Percentiles rank a stretch among this genome's conserved stretches.
These are phyloP conservation scores for Poa annua DNA, from an alignment of 176 grass and related monocot genomes.

Conservation along the genomic window DNA sequence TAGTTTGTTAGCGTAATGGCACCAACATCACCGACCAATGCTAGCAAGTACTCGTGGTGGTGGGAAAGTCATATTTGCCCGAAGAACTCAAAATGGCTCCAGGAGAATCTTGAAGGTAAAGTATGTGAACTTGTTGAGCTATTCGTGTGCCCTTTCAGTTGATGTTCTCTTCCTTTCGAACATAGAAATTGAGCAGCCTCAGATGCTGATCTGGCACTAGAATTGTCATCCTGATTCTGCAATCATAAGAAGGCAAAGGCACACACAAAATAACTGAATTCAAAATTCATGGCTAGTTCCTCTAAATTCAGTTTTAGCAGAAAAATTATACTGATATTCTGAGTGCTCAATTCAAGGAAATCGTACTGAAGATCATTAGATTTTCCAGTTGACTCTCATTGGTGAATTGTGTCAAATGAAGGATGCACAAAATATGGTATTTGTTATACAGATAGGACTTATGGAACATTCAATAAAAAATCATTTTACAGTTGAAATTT, in stretches of 20 bases:
- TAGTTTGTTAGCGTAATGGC: conserved; percentile 58
- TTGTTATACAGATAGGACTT: neutral
- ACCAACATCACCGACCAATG: conserved; percentile 55
- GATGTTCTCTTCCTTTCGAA: neutral
- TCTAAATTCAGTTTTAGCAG: conserved; percentile 26
- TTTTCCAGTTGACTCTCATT: neutral
- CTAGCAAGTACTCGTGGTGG: conserved; percentile 89
- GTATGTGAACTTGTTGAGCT: conserved; percentile 11
- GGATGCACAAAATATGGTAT: neutral
- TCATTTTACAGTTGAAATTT: conserved; percentile 9
- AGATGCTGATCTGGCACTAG: neutral
- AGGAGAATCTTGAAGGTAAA: conserved; percentile 93
- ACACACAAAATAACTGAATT: neutral
- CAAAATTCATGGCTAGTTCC: conserved; percentile 6
- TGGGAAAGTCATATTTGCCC: conserved; percentile 90
- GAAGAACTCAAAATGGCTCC: conserved; percentile 94
- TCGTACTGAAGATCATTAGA: neutral
- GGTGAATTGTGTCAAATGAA: conserved; percentile 1
- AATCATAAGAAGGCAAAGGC: neutral
- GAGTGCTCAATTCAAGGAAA: neutral
- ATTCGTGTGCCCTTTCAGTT: neutral
- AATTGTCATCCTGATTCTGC: conserved; percentile 20
- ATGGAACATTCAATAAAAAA: neutral
- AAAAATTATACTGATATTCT: neutral
- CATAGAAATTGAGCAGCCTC: conserved; percentile 9